Evolutionary conservation across 768 basidiomycete species (phyloP).

Genomic region (Tephrocybe rancida): DNA sequence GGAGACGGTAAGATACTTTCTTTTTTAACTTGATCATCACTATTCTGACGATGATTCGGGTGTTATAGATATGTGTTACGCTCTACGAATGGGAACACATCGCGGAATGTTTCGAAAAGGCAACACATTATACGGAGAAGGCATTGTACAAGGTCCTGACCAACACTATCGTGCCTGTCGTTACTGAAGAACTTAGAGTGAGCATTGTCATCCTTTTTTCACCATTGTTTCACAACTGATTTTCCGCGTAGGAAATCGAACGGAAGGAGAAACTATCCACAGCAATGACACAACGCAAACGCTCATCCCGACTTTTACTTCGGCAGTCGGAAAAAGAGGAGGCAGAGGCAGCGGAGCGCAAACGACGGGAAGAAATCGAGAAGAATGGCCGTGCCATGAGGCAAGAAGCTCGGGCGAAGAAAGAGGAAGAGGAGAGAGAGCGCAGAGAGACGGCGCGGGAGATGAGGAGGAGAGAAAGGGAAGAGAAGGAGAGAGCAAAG

Average conservation of each 20-base stretch:
- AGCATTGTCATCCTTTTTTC: conserved; percentile 21
- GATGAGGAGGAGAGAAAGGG: conserved; percentile 49
- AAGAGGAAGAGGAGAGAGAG: conserved; percentile 56
- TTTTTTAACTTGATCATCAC: not conserved
- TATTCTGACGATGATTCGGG: not conserved
- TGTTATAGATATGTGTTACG: conserved; percentile 73
- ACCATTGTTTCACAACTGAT: conserved; percentile 4
- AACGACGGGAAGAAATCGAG: conserved; percentile 67
- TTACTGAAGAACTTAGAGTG: conserved; percentile 70
- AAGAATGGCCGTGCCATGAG: conserved; percentile 66
- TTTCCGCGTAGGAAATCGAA: conserved; percentile 54
- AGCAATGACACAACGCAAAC: conserved; percentile 82
- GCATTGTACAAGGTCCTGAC: conserved; percentile 70
- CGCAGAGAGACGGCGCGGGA: conserved; percentile 65
- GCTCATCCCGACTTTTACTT: conserved; percentile 85
- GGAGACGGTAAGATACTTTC: conserved; percentile 76
- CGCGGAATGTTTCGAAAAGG: conserved; percentile 72
- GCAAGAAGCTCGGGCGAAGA: conserved; percentile 55
- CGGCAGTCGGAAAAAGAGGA: conserved; percentile 83
- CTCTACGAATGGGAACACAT: conserved; percentile 86
- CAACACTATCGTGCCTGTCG: conserved; percentile 68
- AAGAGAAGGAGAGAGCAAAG: conserved; percentile 42
- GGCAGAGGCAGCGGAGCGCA: conserved; percentile 58
- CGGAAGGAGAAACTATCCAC: conserved; percentile 67
- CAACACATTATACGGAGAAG: conserved; percentile 80